Base-by-base conservation (phyloP, 2,329 filamentous ascomycete species). In the Aspergillus amoenus region DNA sequence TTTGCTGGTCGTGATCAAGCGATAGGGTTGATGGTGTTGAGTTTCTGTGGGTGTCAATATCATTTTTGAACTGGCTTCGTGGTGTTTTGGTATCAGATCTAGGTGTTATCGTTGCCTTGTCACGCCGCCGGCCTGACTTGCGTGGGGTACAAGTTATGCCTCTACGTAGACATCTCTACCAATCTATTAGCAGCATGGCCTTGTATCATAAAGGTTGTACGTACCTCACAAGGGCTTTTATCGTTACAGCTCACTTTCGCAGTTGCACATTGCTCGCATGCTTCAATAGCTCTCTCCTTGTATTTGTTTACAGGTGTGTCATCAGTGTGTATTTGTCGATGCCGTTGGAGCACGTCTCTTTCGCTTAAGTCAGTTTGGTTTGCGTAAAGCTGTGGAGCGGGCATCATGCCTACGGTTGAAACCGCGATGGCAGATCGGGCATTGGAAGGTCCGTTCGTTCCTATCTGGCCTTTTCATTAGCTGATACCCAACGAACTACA, bases 181-280 rank as follows among this genome's bases (percentile, higher is more conserved):
- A 4, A 12, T 15, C 3, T n/a, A 18, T 53, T 17, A 46, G 42
- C 27, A 18, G 4, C 18, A 15, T 12, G 15, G 30, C 11, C 39
- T 3, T 2, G 27, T n/a, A 37, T 17, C 3, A 7, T 13, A n/a
- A 11, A 13, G 3, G 9, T 12, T 18, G 18, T 5, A 37, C 37
- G 15, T 21, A 55, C 52, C 7, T 34, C 48, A 22, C 52, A 55
- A 9, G 52, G 52, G 11, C 22, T 55, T 12, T 22, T 30, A 18
- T 55, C 32, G 13, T 55, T 44, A 34, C 52, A 55, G 52, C 52
- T 55, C 22, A 44, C 34, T 34, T 55, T 55, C 8, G 52, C 43
- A 6, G 17, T n/a, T 3, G 52, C 52, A 21, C 52, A 55, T 17
- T 55, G 42, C 17, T 48, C 43, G 13, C 52, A 55, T 1, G 52